Evolutionary conservation across 2,329 filamentous ascomycete genomes (phyloP).

Genomic region (Mycocentrospora acerina): DNA sequence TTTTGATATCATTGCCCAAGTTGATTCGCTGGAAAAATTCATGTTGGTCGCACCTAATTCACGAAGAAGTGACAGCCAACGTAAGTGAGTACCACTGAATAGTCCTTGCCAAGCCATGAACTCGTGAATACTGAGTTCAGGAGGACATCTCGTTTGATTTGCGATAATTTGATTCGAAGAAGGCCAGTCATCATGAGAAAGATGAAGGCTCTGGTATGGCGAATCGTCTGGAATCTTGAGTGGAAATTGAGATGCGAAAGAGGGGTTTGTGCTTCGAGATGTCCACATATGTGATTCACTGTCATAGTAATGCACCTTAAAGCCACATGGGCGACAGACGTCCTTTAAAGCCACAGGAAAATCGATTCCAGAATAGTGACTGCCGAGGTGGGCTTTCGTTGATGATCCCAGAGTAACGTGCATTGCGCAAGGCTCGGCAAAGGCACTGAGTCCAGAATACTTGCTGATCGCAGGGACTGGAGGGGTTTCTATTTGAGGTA

Average conservation of each 20-base stretch:
- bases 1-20: conserved; percentile 52
- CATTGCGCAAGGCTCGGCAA: conserved; percentile 8
- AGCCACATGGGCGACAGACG: conserved; percentile 51
- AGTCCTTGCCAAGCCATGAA: conserved; percentile 55
- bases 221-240: conserved; percentile 43
- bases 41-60: conserved; percentile 57
- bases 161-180: conserved; percentile 59
- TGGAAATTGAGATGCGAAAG: conserved; percentile 50
- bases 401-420: conserved; percentile 47
- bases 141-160: conserved; percentile 52
- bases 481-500: too few species aligned
- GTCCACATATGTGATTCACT: conserved; percentile 43
- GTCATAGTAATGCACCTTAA: conserved; percentile 55
- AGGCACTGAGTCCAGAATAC: conserved; percentile 37
- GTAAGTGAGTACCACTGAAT: conserved; percentile 47
- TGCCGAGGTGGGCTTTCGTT: conserved; percentile 49
- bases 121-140: conserved; percentile 52
- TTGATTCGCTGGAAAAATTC: conserved; percentile 60
- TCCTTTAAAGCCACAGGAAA: conserved; percentile 47
- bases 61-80: conserved; percentile 53
- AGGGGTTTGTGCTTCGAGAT: conserved; percentile 31
- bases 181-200: conserved; percentile 38
- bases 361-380: conserved; percentile 50
- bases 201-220: conserved; percentile 41
- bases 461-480: too few species aligned